Evolutionary conservation across 2,329 filamentous ascomycete genomes (phyloP), one percentile per base, ranked within the genome.

Genomic region (Torrubiella hemipterigena): DNA sequence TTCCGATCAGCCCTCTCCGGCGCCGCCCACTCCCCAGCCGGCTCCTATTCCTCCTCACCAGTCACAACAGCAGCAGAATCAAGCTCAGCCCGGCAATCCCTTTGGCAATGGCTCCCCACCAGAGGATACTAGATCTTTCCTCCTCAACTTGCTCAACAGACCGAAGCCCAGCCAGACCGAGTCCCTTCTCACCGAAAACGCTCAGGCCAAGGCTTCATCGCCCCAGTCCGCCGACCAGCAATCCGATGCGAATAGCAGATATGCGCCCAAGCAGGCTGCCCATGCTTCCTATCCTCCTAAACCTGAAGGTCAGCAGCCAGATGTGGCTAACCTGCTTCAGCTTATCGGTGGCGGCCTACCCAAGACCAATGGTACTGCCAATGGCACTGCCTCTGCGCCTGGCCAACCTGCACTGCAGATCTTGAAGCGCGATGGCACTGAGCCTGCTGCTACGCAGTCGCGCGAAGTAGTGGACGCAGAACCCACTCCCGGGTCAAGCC

Each of bases 71-170:
- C n/a, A n/a, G n/a, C n/a, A n/a, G n/a, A n/a, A n/a, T n/a, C n/a
- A n/a, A n/a, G n/a, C n/a, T n/a, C n/a, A n/a, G n/a, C n/a, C n/a
- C n/a, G n/a, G n/a, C n/a, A 52, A 46, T 33, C 44, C 56, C 23
- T 70, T 67, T 56, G 61, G 55, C 39, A 55, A 61, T 17, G 60
- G 61, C 20, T 61, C 69, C 26, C 69, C 73, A 32, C 58, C 69
- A 15, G 67, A 74, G 28, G 79, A 85, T 52, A 83, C 86, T 5
- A 82, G 93, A 54, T 78, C 89, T 40, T 82, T 91, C 49, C 66
- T 98, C 29, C 73, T 96, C 39, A 81, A 84, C 45, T 66, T 96
- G 36, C 69, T 98, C 40, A 91, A 86, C 48, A 77, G 81, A 29
- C 77, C 81, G 31, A 86, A 79, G 57, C 73, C 74, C 10, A 63